Percentiles rank a stretch among this genome's conserved stretches.
Conservation (phyloP, 2,329 filamentous ascomycete species). For the Alternaria novae-zelandiae region DNA sequence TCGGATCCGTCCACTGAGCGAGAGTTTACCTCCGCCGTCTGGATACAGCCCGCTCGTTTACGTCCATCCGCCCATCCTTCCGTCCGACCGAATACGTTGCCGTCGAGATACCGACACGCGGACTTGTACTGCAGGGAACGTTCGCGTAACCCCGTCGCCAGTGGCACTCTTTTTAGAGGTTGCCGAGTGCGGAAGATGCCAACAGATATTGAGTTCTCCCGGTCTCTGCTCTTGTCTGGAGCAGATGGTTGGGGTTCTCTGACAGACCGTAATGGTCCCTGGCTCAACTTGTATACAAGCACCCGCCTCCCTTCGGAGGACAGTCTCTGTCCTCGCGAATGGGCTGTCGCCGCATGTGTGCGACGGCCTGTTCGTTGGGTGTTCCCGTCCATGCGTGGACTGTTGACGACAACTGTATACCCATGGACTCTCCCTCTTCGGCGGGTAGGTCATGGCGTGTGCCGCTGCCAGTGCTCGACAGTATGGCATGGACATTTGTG, state of each 20-base stretch:
- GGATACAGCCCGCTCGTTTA: slow-evolving; percentile 9
- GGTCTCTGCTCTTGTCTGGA: neutral
- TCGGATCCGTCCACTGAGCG: slow-evolving; percentile 6
- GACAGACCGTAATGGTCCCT: slow-evolving; percentile 37
- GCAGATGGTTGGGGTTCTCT: slow-evolving; percentile 15
- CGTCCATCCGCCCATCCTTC: neutral
- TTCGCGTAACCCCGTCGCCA: slow-evolving; percentile 26
- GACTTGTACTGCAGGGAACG: slow-evolving; percentile 29
- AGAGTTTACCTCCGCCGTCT: slow-evolving; percentile 7
- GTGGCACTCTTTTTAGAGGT: slow-evolving; percentile 23
- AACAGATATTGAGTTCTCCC: slow-evolving; percentile 30
- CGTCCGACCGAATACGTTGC: neutral
- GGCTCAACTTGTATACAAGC: slow-evolving; percentile 31
- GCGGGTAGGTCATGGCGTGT: too few relatives aligned
- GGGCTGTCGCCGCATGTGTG: neutral
- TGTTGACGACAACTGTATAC: neutral
- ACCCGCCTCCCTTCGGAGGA: slow-evolving; percentile 3
- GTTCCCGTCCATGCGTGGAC: neutral
- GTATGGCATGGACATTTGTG: neutral
- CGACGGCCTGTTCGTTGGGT: neutral
- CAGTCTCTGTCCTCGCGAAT: neutral
- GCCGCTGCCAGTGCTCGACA: too few relatives aligned
- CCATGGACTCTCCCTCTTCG: too few relatives aligned
- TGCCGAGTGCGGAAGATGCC: slow-evolving; percentile 36
- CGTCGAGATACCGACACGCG: neutral